phyloP scores from a whole-genome alignment of 495 filamentous ascomycete genomes.

The Entonaema liquescens region DNA sequence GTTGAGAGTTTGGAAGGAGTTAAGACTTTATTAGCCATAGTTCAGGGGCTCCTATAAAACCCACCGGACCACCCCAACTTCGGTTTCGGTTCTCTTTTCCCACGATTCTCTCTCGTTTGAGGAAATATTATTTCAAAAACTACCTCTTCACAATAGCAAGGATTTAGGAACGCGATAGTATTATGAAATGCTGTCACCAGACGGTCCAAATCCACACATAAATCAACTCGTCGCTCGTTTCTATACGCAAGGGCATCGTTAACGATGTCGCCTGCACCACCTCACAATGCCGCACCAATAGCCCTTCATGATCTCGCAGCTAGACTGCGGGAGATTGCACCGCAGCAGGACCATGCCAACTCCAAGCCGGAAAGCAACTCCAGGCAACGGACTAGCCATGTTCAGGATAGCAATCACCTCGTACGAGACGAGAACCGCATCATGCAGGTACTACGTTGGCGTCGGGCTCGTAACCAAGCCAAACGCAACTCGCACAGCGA shows the following conservation, averaged over 20 bases:
- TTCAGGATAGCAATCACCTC: not conserved
- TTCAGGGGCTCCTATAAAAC: not conserved
- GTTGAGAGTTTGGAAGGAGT: not conserved
- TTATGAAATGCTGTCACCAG: not conserved
- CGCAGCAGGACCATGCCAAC: not conserved
- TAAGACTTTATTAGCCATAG: not conserved
- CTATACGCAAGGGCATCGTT: not conserved
- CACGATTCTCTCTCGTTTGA: not conserved
- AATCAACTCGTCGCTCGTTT: not conserved
- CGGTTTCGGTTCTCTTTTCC: constrained; percentile 8
- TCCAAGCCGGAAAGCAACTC: not conserved
- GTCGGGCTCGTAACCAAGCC: not conserved
- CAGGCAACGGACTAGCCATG: not conserved
- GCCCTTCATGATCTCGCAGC: not conserved
- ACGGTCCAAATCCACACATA: not conserved
- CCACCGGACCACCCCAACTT: constrained; percentile 4
- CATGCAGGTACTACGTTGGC: not conserved
- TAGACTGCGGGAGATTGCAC: not conserved
- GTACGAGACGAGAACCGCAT: not conserved
- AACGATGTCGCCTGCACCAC: not conserved
- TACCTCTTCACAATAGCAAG: not conserved
- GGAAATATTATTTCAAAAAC: not conserved
- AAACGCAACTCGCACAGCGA: not conserved
- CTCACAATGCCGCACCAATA: not conserved
- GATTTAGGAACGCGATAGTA: not conserved